phyloP scores from a whole-genome alignment of 805 yeast genomes.

The Candida peoriensis region DNA sequence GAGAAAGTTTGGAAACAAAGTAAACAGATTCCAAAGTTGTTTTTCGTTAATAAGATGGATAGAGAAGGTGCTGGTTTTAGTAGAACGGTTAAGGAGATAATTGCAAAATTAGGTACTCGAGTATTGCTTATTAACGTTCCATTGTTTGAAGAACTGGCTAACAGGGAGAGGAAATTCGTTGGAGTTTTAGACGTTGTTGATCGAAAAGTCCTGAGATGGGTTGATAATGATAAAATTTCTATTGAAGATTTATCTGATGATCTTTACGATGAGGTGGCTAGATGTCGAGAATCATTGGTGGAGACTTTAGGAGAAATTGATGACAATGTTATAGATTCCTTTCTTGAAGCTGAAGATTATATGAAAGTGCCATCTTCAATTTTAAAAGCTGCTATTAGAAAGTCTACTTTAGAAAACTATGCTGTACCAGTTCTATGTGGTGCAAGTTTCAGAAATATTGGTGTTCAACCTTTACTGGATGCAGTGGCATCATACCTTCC shows the following conservation, averaged over 20 bases:
- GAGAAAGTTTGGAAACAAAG: constrained; percentile 97
- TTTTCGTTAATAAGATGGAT: constrained; percentile 93
- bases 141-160: constrained; percentile 45
- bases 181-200: constrained; percentile 78
- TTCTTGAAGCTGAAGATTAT: constrained; percentile 72
- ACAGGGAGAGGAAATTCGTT: constrained; percentile 37
- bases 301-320: constrained; percentile 84
- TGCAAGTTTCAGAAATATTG: constrained; percentile 85
- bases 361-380: constrained; percentile 52
- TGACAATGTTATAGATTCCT: constrained; percentile 70
- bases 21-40: constrained; percentile 65
- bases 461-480: constrained; percentile 91
- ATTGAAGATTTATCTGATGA: constrained; percentile 40
- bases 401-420: constrained; percentile 50
- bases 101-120: constrained; percentile 66
- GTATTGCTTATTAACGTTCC: constrained; percentile 79
- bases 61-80: constrained; percentile 93
- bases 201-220: constrained; percentile 48
- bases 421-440: constrained; percentile 88
- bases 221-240: constrained; percentile 43
- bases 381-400: constrained; percentile 57
- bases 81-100: constrained; percentile 81
- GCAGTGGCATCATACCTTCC: constrained; percentile 77
- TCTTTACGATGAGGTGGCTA: constrained; percentile 42
- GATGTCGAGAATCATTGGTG: constrained; percentile 67